These are phyloP conservation scores for Aspergillus neoniger DNA, from an alignment of 2,329 filamentous ascomycete genomes.

Conservation along the genomic window DNA sequence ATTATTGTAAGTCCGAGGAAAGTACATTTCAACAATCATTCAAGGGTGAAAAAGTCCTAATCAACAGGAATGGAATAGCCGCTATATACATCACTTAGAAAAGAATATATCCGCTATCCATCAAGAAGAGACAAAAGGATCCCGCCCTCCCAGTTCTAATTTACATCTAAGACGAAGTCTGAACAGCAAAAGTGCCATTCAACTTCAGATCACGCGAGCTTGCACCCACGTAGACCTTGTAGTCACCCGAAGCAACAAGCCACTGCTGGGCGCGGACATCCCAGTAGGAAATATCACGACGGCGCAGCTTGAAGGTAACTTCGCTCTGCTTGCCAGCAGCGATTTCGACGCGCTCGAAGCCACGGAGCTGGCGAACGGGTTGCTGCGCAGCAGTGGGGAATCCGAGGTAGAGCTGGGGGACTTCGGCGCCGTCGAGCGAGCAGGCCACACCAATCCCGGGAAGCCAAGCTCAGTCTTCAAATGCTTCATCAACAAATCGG, in stretches of 20 bases:
- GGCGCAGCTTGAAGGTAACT: constrained; percentile 49
- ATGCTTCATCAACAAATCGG: constrained; percentile 11
- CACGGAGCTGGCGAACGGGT: constrained; percentile 48
- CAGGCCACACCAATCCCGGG: constrained; percentile 29
- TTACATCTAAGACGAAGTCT: background rate
- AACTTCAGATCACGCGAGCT: constrained; percentile 28
- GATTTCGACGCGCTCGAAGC: constrained; percentile 55
- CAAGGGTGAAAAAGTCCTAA: too few species aligned
- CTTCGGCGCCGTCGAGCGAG: constrained; percentile 47
- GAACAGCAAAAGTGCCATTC: constrained; percentile 16
- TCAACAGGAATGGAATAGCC: too few species aligned
- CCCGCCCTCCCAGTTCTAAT: background rate
- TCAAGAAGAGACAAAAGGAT: background rate
- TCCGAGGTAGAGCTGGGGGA: constrained; percentile 59
- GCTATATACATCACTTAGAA: too few species aligned
- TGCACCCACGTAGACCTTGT: constrained; percentile 28
- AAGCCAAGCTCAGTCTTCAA: constrained; percentile 20
- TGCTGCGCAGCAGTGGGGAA: constrained; percentile 37
- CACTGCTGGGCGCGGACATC: constrained; percentile 38
- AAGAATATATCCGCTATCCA: too few species aligned
- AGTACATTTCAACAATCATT: too few species aligned
- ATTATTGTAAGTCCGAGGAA: too few species aligned
- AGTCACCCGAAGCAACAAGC: constrained; percentile 30
- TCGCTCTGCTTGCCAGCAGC: constrained; percentile 43
- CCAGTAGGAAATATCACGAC: constrained; percentile 42